These are phyloP conservation scores for Exidia glandulosa DNA, from an alignment of 768 basidiomycete species.

Conservation along the genomic window DNA sequence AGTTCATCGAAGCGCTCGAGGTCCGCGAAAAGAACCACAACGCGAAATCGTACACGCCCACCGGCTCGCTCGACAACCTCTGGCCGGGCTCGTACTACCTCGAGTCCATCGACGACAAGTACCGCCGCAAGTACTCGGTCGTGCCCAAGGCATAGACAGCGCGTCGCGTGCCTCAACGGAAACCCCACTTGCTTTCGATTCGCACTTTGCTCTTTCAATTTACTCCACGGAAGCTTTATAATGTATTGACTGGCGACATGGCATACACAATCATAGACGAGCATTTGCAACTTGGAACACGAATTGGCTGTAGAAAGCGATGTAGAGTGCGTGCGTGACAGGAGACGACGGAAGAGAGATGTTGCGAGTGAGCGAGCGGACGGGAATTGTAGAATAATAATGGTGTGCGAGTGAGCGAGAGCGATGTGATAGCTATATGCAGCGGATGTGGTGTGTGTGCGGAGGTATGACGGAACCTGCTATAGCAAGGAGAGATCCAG, in stretches of 20 bases:
- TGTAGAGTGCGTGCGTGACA: not conserved
- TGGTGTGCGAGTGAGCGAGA: not conserved
- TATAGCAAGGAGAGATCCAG: not conserved
- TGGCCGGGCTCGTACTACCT: conserved; percentile 94
- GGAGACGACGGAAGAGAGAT: not conserved
- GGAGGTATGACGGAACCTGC: not conserved
- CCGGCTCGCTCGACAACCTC: conserved; percentile 82
- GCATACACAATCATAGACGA: not conserved
- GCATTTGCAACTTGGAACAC: not conserved
- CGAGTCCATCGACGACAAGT: conserved; percentile 78
- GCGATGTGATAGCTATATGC: not conserved
- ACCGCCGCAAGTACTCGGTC: conserved; percentile 76
- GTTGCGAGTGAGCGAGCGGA: not conserved
- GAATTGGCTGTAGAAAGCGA: not conserved
- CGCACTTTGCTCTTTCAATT: not conserved
- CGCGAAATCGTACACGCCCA: conserved; percentile 70
- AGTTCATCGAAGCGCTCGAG: conserved; percentile 76
- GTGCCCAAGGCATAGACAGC: conserved; percentile 16
- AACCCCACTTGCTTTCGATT: too few species aligned
- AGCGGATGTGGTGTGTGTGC: not conserved
- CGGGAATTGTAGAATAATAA: not conserved
- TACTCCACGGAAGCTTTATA: not conserved
- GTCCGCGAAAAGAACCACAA: conserved; percentile 97
- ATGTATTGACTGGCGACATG: not conserved
- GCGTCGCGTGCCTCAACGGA: too few species aligned